Evolutionary conservation across 208 protist genomes (phyloP).

Genomic region (Trypanosoma avium): DNA sequence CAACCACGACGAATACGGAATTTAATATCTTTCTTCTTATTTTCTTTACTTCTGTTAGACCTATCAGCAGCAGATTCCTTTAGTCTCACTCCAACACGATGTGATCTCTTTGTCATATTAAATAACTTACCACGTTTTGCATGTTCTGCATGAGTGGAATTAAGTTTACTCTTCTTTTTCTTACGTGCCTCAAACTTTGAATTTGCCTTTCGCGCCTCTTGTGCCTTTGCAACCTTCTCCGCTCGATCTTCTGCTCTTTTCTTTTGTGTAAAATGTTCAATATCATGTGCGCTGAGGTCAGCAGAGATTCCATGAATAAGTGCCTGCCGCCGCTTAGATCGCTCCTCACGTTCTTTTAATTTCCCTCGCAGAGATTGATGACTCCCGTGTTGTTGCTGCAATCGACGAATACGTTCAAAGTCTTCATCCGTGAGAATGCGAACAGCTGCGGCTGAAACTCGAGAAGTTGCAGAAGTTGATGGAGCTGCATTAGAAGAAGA

Average conservation of each 20-base stretch:
- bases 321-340: conserved; percentile 48
- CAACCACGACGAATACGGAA: conserved; percentile 92
- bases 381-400: conserved; percentile 69
- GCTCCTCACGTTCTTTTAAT: conserved; percentile 57
- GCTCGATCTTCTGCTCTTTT: conserved; percentile 77
- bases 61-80: conserved; percentile 79
- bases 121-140: conserved; percentile 89
- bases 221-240: conserved; percentile 81
- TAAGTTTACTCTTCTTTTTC: conserved; percentile 91
- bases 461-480: conserved; percentile 31
- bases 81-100: conserved; percentile 82
- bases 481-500: conserved; percentile 30
- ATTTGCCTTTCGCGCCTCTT: conserved; percentile 73
- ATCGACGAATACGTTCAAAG: conserved; percentile 79
- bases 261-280: conserved; percentile 87
- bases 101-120: conserved; percentile 90
- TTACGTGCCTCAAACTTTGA: conserved; percentile 89
- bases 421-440: conserved; percentile 83
- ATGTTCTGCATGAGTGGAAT: conserved; percentile 85
- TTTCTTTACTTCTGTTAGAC: conserved; percentile 75
- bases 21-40: conserved; percentile 93
- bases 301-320: conserved; percentile 81
- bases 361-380: conserved; percentile 77
- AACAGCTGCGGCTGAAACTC: conserved; percentile 41
- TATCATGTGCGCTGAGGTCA: conserved; percentile 75